Evolutionary conservation across 1,139 yeast genomes (phyloP).

Genomic region (Pichia sp.): DNA sequence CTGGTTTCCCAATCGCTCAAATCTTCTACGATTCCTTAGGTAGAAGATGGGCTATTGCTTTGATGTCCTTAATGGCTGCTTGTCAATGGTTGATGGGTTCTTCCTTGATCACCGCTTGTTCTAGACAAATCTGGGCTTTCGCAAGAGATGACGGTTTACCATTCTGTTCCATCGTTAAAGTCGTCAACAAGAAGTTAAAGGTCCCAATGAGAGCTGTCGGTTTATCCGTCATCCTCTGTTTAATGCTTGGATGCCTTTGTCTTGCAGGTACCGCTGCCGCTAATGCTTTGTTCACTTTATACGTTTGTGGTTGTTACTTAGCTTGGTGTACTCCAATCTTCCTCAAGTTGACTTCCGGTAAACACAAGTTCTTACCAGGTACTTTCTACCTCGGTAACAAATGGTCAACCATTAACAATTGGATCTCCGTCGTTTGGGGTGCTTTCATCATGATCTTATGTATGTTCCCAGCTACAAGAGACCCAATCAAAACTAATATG

Average conservation of each 20-base stretch:
- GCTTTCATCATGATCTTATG: conserved; percentile 46
- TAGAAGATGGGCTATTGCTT: conserved; percentile 65
- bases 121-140: conserved; percentile 53
- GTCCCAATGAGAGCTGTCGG: conserved; percentile 64
- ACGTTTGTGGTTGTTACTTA: conserved; percentile 59
- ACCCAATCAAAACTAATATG: conserved; percentile 34
- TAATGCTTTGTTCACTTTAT: conserved; percentile 55
- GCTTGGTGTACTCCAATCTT: conserved; percentile 61
- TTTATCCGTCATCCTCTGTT: conserved; percentile 47
- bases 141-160: conserved; percentile 53
- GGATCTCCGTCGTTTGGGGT: conserved; percentile 35
- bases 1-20: conserved; percentile 65
- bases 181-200: conserved; percentile 48
- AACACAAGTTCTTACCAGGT: conserved; percentile 57
- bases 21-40: conserved; percentile 65
- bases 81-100: conserved; percentile 71
- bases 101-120: conserved; percentile 49
- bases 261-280: conserved; percentile 62
- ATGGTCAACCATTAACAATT: conserved; percentile 42
- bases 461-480: conserved; percentile 41
- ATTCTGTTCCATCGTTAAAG: conserved; percentile 46
- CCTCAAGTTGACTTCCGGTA: conserved; percentile 46
- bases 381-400: conserved; percentile 57
- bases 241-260: conserved; percentile 56
- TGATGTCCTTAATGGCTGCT: conserved; percentile 56